These are phyloP conservation scores for Bryoerythrophyllum caledonicum DNA, from an alignment of 225 moss, liverwort and hornwort species.

Conservation along the genomic window DNA sequence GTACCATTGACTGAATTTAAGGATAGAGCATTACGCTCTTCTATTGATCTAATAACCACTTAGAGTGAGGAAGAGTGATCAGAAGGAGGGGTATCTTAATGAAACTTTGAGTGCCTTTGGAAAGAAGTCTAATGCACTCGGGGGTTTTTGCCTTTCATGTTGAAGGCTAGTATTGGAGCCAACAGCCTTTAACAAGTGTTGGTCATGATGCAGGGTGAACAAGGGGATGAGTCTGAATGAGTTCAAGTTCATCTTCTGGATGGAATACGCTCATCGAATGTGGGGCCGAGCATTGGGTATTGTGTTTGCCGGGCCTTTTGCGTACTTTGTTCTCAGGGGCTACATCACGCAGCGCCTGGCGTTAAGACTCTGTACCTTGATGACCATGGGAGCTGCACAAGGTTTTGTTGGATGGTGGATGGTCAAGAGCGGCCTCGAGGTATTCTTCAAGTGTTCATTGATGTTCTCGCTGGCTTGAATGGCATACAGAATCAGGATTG, in stretches of 20 bases:
- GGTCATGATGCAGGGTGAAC: constrained; percentile 68
- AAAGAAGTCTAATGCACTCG: neutral
- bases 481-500: neutral
- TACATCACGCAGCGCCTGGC: constrained; percentile 81
- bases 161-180: neutral
- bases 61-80: too few relatives aligned
- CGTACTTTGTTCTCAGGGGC: constrained; percentile 87
- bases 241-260: constrained; percentile 98
- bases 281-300: constrained; percentile 90
- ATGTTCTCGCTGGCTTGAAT: constrained; percentile 5
- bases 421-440: constrained; percentile 99
- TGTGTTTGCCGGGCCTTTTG: constrained; percentile 96
- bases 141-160: neutral
- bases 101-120: too few relatives aligned
- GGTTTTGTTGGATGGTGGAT: constrained; percentile 99
- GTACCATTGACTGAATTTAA: too few relatives aligned
- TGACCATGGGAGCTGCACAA: constrained; percentile 98
- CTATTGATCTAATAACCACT: too few relatives aligned
- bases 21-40: too few relatives aligned
- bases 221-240: constrained; percentile 85
- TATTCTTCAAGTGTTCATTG: constrained; percentile 23
- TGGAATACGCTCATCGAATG: constrained; percentile 97
- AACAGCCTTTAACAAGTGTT: neutral
- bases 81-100: too few relatives aligned
- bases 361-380: constrained; percentile 73